Evolutionary conservation across 2,329 filamentous ascomycete genomes (phyloP).

Genomic region (Chaetothyriales sp.): DNA sequence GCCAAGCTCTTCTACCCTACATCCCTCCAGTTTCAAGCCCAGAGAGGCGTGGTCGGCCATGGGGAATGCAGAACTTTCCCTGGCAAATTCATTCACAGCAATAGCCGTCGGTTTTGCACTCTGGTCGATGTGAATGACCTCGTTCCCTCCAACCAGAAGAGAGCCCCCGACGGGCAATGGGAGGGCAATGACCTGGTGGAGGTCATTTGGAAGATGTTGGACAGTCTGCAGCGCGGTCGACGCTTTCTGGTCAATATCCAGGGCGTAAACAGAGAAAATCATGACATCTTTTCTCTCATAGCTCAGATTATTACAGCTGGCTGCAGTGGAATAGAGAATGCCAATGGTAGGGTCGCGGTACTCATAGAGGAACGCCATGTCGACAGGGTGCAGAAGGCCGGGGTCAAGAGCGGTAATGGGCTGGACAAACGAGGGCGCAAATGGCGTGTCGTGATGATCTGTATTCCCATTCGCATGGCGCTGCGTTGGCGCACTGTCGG

Average conservation of each 20-base stretch:
- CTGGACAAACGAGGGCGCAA: conserved; percentile 83
- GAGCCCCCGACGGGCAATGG: conserved; percentile 79
- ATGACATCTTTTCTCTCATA: conserved; percentile 68
- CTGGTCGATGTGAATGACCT: conserved; percentile 90
- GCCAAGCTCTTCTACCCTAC: conserved; percentile 60
- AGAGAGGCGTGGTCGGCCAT: conserved; percentile 76
- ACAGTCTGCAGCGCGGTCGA: conserved; percentile 88
- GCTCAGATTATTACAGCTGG: conserved; percentile 57
- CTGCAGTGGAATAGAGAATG: conserved; percentile 64
- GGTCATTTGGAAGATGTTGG: conserved; percentile 67
- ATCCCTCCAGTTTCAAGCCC: conserved; percentile 64
- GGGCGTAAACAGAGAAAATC: conserved; percentile 83
- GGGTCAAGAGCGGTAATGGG: conserved; percentile 80
- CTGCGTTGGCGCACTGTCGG: conserved; percentile 34
- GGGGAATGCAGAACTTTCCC: conserved; percentile 64
- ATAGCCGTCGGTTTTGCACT: conserved; percentile 85
- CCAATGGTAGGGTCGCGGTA: conserved; percentile 97
- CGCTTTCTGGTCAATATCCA: conserved; percentile 83
- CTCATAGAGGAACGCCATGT: conserved; percentile 86
- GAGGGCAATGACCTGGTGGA: conserved; percentile 67
- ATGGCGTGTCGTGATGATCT: conserved; percentile 44
- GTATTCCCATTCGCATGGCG: conserved; percentile 25
- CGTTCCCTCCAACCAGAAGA: conserved; percentile 72
- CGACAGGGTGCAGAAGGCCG: conserved; percentile 70
- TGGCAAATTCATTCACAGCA: conserved; percentile 81